phyloP scores from a whole-genome alignment of 1,139 yeast species.

The Hansenula lynferdii region DNA sequence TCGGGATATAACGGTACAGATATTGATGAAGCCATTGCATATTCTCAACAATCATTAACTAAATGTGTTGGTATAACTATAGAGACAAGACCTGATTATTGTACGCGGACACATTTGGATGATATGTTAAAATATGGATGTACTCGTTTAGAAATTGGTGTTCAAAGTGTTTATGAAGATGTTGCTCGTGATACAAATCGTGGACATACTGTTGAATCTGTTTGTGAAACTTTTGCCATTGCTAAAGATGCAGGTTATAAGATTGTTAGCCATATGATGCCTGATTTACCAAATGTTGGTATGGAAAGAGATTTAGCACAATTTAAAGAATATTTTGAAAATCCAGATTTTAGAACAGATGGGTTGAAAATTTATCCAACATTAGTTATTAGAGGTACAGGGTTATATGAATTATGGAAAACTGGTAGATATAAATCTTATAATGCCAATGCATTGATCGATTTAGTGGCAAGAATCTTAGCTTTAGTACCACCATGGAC shows the following conservation, averaged over 20 bases:
- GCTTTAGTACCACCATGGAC: slow-evolving; percentile 99
- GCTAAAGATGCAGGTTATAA: slow-evolving; percentile 98
- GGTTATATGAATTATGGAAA: slow-evolving; percentile 95
- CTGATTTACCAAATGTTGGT: slow-evolving; percentile 97
- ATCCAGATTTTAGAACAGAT: slow-evolving; percentile 95
- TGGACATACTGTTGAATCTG: slow-evolving; percentile 96
- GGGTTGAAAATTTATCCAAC: slow-evolving; percentile 96
- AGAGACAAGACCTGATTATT: slow-evolving; percentile 98
- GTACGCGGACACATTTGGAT: slow-evolving; percentile 91
- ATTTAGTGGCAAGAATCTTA: slow-evolving; percentile 88
- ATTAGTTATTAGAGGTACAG: slow-evolving; percentile 95
- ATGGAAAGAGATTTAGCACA: slow-evolving; percentile 98
- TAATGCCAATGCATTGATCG: slow-evolving; percentile 91
- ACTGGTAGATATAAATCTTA: slow-evolving; percentile 92
- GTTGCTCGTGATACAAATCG: slow-evolving; percentile 98
- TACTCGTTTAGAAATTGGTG: slow-evolving; percentile 95
- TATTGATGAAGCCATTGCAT: slow-evolving; percentile 84
- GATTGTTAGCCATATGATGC: slow-evolving; percentile 99
- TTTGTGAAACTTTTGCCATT: slow-evolving; percentile 89
- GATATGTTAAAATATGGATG: slow-evolving; percentile 97
- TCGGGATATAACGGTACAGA: slow-evolving; percentile 89
- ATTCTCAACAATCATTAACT: slow-evolving; percentile 91
- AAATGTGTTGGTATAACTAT: slow-evolving; percentile 98
- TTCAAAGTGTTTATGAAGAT: slow-evolving; percentile 95
- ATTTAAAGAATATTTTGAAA: slow-evolving; percentile 92